Evolutionary conservation across 2,329 filamentous ascomycete genomes (phyloP), one percentile per base, ranked within the genome.

Genomic region (Xylaria hypoxylon): DNA sequence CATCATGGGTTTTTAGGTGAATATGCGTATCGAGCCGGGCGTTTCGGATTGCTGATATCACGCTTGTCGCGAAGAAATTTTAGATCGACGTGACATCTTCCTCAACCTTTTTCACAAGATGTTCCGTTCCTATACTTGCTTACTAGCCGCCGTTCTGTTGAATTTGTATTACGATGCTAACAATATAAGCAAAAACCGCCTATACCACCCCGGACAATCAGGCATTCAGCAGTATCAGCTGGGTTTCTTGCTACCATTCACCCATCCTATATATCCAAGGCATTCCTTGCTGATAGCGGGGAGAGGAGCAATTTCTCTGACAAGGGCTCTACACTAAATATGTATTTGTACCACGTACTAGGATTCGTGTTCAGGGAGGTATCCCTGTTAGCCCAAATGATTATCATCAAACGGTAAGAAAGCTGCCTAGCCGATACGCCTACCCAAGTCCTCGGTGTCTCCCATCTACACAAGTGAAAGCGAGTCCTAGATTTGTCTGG

Each of bases 401-500:
- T 50, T 59, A 26, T 58, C 33, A 15, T 45, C 55, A 28, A 56
- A 48, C 59, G 51, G 51, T 51, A 59, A 69, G 65, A 42, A 63
- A 63, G 55, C 53, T 50, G 42, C 47, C 31, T 51, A 55, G 53
- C 40, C 42, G 52, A 55, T 53, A 62, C 57, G 60, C 53, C 31
- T 50, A 67, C 53, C 64, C 60, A 64, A 42, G 38, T 38, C 6
- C 48, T 50, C 57, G 64, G 64, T 56, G 60, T 55, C 55, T 28
- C 28, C 55, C 57, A 64, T 28, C 55, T 59, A 64, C n/a, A n/a
- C n/a, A n/a, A n/a, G n/a, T n/a, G n/a, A n/a, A n/a, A 64, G 44
- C 56, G 55, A 67, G 59, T 45, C 28, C 56, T 57, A 64, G 51
- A n/a, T 40, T 57, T 17, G 45, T 44, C 61, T 44, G 51, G 64